These are phyloP conservation scores for Elsinoe batatas DNA, from an alignment of 2,329 filamentous ascomycete species.

Conservation along the genomic window DNA sequence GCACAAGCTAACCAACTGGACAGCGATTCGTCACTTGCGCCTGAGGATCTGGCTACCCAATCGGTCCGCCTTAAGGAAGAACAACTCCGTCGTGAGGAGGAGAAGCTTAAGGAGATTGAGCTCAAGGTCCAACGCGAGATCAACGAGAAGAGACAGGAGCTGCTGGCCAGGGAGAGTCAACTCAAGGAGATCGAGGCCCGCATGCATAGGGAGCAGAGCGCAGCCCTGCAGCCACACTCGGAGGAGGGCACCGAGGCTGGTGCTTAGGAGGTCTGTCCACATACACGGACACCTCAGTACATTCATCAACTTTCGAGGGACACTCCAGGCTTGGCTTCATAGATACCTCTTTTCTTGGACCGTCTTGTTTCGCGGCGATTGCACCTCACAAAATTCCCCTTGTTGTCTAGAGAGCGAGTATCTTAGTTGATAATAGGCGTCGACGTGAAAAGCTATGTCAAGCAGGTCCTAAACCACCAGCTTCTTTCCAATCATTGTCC, in stretches of 20 bases:
- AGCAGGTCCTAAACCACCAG: background rate
- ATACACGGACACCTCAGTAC: background rate
- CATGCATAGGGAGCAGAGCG: slow-evolving; percentile 59
- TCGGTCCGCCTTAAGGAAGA: slow-evolving; percentile 99
- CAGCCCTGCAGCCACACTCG: slow-evolving; percentile 14
- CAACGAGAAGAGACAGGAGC: slow-evolving; percentile 98
- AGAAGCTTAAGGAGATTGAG: slow-evolving; percentile 99
- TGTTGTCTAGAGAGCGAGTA: slow-evolving; percentile 12
- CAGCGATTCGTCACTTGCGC: slow-evolving; percentile 84
- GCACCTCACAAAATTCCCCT: slow-evolving; percentile 7
- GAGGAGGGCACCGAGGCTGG: slow-evolving; percentile 18
- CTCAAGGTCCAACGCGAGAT: slow-evolving; percentile 99
- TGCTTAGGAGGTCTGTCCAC: slow-evolving; percentile 14
- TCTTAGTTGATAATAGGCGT: slow-evolving; percentile 12
- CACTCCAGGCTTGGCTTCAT: background rate
- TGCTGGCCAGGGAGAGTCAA: slow-evolving; percentile 94
- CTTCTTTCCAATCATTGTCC: background rate
- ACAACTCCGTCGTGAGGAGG: slow-evolving; percentile 95
- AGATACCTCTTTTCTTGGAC: slow-evolving; percentile 8
- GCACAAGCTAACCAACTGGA: slow-evolving; percentile 22
- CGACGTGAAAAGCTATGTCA: slow-evolving; percentile 4
- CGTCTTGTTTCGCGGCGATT: background rate
- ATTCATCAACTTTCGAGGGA: background rate
- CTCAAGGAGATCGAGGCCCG: slow-evolving; percentile 97
- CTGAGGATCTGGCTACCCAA: slow-evolving; percentile 91